These are phyloP conservation scores for Fusarium brevicatenulatum DNA, from an alignment of 2,329 filamentous ascomycete species.

Conservation along the genomic window DNA sequence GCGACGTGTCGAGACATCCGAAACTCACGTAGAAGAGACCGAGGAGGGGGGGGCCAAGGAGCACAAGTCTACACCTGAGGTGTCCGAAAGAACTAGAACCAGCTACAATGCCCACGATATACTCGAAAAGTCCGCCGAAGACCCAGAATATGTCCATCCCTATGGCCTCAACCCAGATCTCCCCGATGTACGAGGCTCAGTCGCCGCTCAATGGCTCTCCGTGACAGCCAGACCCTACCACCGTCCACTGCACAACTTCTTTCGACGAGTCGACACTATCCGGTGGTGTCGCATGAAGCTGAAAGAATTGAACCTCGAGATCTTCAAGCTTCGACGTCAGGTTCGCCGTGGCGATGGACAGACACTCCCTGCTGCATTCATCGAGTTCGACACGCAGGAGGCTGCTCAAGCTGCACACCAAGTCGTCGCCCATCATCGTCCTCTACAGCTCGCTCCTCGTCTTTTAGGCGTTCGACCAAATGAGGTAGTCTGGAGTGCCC, in stretches of 20 bases:
- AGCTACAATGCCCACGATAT: constrained; percentile 9
- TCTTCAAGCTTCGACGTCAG: constrained; percentile 75
- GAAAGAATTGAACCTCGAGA: constrained; percentile 53
- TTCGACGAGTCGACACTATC: constrained; percentile 94
- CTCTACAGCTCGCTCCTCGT: constrained; percentile 85
- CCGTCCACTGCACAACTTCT: constrained; percentile 71
- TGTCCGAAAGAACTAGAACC: constrained; percentile 3
- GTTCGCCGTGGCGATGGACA: constrained; percentile 76
- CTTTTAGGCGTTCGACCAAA: constrained; percentile 83
- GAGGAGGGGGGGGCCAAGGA: background rate
- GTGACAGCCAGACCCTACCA: constrained; percentile 81
- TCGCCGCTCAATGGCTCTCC: constrained; percentile 80
- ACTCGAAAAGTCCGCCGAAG: constrained; percentile 40
- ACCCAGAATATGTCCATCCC: constrained; percentile 51
- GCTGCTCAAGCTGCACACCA: constrained; percentile 90
- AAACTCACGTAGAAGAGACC: background rate
- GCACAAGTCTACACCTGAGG: constrained; percentile 28
- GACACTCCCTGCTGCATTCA: constrained; percentile 81
- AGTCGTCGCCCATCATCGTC: constrained; percentile 85
- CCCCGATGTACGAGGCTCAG: constrained; percentile 56
- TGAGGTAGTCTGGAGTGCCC: constrained; percentile 88
- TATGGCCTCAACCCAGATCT: constrained; percentile 50
- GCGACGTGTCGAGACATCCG: constrained; percentile 12
- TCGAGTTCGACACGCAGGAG: constrained; percentile 86
- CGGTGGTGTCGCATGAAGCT: constrained; percentile 77